Evolutionary conservation across 2,329 filamentous ascomycete genomes (phyloP).

Genomic region (Ascochyta rabiei): DNA sequence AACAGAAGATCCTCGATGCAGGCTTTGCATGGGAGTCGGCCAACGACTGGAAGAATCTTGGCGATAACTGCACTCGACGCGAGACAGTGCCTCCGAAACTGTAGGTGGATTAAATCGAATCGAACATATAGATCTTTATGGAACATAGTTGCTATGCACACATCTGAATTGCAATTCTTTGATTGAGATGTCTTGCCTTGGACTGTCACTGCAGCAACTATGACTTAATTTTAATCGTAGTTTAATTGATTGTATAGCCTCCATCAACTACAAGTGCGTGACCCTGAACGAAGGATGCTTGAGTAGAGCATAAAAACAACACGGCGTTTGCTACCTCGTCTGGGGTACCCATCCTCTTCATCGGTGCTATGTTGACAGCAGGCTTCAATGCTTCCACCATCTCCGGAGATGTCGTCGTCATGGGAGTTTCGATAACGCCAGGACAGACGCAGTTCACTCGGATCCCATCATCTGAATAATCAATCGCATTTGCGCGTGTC

Average conservation of each 20-base stretch:
- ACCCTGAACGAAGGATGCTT: conserved; percentile 62
- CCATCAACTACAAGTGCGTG: conserved; percentile 57
- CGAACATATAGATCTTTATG: background rate
- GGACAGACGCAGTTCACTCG: conserved; percentile 67
- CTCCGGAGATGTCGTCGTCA: conserved; percentile 31
- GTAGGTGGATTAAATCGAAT: background rate
- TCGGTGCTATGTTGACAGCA: conserved; percentile 54
- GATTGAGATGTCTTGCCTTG: background rate
- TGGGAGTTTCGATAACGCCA: conserved; percentile 54
- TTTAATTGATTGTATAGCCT: conserved; percentile 38
- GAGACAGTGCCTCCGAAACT: background rate
- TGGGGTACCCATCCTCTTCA: conserved; percentile 55
- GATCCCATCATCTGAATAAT: conserved; percentile 58
- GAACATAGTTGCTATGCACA: too few species aligned
- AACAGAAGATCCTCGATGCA: conserved; percentile 40
- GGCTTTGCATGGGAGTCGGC: conserved; percentile 38
- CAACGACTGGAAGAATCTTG: conserved; percentile 33
- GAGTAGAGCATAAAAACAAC: conserved; percentile 58
- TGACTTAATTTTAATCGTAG: background rate
- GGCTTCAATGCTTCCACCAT: conserved; percentile 42
- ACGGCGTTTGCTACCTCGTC: conserved; percentile 63
- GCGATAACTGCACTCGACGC: background rate
- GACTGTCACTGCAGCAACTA: background rate
- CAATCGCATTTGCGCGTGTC: conserved; percentile 62
- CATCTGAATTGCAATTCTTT: too few species aligned